Percentiles rank a stretch among this genome's conserved stretches.
Conservation (phyloP, 129 eudicot genomes). For the Saussurea involucrata region DNA sequence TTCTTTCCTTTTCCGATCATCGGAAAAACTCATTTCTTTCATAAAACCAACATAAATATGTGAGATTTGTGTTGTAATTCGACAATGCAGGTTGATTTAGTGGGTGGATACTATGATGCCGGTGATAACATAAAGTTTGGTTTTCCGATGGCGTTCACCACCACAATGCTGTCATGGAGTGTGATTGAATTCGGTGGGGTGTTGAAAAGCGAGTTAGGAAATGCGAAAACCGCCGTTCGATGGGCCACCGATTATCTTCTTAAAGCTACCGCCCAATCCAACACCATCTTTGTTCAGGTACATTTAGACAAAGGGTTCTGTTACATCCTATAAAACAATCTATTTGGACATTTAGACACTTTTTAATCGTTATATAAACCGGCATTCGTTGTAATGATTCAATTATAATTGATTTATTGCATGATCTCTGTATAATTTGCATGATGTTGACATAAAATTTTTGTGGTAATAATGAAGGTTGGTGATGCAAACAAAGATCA, state of each 20-base stretch:
- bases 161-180: conserved; percentile 68
- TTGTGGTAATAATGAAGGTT: conserved; percentile 22
- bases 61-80: background rate
- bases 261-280: conserved; percentile 44
- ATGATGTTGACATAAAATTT: background rate
- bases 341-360: too few relatives aligned
- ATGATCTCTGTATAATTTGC: conserved; percentile 5
- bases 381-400: background rate
- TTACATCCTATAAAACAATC: too few relatives aligned
- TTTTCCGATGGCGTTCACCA: conserved; percentile 67
- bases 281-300: conserved; percentile 51
- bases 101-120: conserved; percentile 65
- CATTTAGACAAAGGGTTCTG: too few relatives aligned
- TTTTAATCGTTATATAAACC: background rate
- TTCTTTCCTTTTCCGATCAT: background rate
- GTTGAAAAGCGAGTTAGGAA: conserved; percentile 47
- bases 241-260: conserved; percentile 67
- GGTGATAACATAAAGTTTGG: conserved; percentile 58
- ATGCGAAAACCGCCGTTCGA: conserved; percentile 44
- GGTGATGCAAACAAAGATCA: conserved; percentile 64
- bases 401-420: background rate
- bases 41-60: background rate
- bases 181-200: conserved; percentile 47
- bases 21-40: background rate
- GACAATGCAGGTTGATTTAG: conserved; percentile 53